Evolutionary conservation across 2,329 filamentous ascomycete genomes (phyloP).

Genomic region (Escovopsis sp.): DNA sequence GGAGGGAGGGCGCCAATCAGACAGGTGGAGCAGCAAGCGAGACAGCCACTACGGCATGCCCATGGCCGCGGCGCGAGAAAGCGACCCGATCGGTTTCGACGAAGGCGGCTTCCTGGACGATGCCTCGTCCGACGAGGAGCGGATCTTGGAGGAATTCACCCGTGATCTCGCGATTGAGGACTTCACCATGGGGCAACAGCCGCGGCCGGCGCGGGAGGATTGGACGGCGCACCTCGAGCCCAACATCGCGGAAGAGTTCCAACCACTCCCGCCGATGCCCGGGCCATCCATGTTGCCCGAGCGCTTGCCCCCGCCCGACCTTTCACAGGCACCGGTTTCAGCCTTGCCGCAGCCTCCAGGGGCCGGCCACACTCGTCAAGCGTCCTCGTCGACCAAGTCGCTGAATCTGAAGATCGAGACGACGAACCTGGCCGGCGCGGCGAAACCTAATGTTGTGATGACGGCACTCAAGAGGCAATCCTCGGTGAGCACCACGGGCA

Average conservation of each 20-base stretch:
- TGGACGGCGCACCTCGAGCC: conserved; percentile 1
- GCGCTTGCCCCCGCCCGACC: conserved; percentile 16
- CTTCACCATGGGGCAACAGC: conserved; percentile 43
- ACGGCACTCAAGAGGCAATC: background rate
- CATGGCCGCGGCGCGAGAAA: conserved; percentile 29
- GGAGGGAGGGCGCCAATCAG: conserved; percentile 60
- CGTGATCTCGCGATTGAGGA: conserved; percentile 69
- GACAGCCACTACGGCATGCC: conserved; percentile 33
- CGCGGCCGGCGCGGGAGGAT: background rate
- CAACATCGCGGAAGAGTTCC: conserved; percentile 29
- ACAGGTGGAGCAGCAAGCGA: conserved; percentile 56
- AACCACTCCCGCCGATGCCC: conserved; percentile 48
- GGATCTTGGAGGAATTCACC: conserved; percentile 76
- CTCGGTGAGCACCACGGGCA: conserved; percentile 2
- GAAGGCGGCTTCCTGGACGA: conserved; percentile 47
- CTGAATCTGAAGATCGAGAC: conserved; percentile 89
- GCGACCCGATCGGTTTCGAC: conserved; percentile 5
- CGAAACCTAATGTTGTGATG: too few species aligned
- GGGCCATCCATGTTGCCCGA: conserved; percentile 58
- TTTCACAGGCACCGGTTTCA: conserved; percentile 23
- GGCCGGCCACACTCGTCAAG: conserved; percentile 56
- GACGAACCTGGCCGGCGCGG: conserved; percentile 13
- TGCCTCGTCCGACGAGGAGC: conserved; percentile 56
- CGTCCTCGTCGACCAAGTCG: conserved; percentile 66
- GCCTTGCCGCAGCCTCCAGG: conserved; percentile 30